Evolutionary conservation across 306 rosid species (phyloP), one percentile per base, ranked within the genome.

Genomic region (Notholithocarpus densiflorus): DNA sequence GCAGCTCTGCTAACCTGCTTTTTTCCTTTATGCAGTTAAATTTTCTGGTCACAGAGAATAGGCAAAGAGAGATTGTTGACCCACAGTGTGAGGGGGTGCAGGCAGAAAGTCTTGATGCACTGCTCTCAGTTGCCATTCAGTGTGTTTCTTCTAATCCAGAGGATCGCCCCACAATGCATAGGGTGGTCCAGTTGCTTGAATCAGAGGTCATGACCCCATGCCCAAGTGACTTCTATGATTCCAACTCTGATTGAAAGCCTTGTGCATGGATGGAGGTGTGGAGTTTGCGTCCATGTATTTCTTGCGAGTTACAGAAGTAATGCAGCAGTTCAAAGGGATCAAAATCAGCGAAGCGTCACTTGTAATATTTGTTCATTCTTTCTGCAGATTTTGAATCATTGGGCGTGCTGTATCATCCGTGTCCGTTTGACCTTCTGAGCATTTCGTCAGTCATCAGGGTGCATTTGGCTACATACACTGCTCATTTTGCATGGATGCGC

Each of bases 151-250:
- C 98, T 5, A 89, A 78, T 84, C 91, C 99, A 26, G 98, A 93
- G 72, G 99, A 93, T 75, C 92, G 98, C 53, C 99, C 97, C 59
- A 91, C 96, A 6, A 96, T 96, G 99, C 99, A 96, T 75, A 87
- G 99, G 80, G 97, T 96, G 65, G 93, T 93, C 79, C 97, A 96
- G 89, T 71, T 93, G 74, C 93, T 96, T 73, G 99, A 96, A 86
- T 87, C 99, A 29, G 99, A 96, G 86, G 93, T 96, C 77, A 87
- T 90, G 92, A 91, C 99, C 69, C 99, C 98, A 9, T 96, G 98
- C 92, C 98, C 96, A 64, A 93, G 99, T 73, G 98, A 96, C 81
- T 96, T 91, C 80, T 96, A 89, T 26, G 99, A 91, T 81, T 88
- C 98, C 70, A 89, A 68, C 85, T 90, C 97, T 13, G 99, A 95